Evolutionary conservation across 169 alveolate species (phyloP).

Genomic region (Plasmodium ovale): DNA sequence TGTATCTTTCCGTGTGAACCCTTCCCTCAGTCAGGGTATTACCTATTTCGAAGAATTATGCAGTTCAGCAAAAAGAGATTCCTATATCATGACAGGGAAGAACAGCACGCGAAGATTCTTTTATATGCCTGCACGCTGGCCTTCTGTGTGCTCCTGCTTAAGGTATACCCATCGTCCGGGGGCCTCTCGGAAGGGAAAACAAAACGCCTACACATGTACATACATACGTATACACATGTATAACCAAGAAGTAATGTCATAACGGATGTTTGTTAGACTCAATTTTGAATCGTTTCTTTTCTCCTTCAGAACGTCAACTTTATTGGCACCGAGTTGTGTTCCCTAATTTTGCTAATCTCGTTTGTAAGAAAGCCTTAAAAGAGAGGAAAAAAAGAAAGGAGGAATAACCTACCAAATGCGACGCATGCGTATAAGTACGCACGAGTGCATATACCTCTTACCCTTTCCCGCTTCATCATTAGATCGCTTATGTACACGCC

Average conservation of each 20-base stretch:
- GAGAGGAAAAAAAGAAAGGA: not conserved
- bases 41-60: not conserved
- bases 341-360: constrained; percentile 18
- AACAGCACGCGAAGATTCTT: constrained; percentile 16
- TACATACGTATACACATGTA: not conserved
- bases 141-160: constrained; percentile 6
- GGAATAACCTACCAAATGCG: not conserved
- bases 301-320: constrained; percentile 19
- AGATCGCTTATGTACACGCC: constrained; percentile 23
- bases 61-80: not conserved
- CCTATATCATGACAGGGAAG: constrained; percentile 19
- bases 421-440: not conserved
- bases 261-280: not conserved
- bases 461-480: not conserved
- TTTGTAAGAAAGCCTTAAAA: constrained; percentile 9
- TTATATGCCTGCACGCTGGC: constrained; percentile 10
- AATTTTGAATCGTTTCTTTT: not conserved
- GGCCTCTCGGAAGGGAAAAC: not conserved
- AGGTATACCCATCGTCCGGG: constrained; percentile 7
- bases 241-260: too few species aligned
- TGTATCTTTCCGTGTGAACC: not conserved
- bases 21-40: constrained; percentile 21
- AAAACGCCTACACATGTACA: not conserved
- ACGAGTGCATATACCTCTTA: not conserved
- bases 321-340: constrained; percentile 12